Percentiles rank a stretch among this genome's conserved stretches.
phyloP scores from a whole-genome alignment of 2,329 filamentous ascomycete genomes.

The Stagonosporopsis chrysanthemi region DNA sequence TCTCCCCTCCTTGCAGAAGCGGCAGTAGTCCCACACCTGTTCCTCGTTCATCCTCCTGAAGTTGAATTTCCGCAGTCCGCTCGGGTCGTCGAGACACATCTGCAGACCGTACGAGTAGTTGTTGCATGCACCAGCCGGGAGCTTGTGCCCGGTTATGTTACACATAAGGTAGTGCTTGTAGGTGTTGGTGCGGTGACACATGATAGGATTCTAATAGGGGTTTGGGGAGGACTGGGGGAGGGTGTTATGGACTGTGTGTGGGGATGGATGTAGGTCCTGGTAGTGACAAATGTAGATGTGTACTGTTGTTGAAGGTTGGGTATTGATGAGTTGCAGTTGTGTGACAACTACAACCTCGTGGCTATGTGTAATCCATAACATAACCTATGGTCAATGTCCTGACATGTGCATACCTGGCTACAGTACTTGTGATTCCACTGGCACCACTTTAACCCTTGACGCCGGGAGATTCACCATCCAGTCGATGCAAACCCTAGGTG shows the following conservation, averaged over 20 bases:
- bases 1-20: neutral
- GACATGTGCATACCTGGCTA: too few relatives aligned
- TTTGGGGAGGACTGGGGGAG: neutral
- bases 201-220: neutral
- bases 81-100: neutral
- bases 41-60: neutral
- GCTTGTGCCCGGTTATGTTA: neutral
- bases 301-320: neutral
- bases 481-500: slow-evolving; percentile 17
- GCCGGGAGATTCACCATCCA: slow-evolving; percentile 12
- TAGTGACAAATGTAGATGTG: too few relatives aligned
- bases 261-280: too few relatives aligned
- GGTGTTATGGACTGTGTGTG: neutral
- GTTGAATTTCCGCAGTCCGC: neutral
- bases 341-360: neutral
- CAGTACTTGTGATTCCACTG: neutral
- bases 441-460: neutral
- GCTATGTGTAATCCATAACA: neutral
- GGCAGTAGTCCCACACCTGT: neutral
- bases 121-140: neutral
- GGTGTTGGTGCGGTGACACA: neutral
- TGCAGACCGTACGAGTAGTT: neutral
- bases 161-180: neutral
- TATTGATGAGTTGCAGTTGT: neutral
- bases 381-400: neutral